Evolutionary conservation across 768 basidiomycete species (phyloP).

Genomic region (Kwoniella mangroviensis): DNA sequence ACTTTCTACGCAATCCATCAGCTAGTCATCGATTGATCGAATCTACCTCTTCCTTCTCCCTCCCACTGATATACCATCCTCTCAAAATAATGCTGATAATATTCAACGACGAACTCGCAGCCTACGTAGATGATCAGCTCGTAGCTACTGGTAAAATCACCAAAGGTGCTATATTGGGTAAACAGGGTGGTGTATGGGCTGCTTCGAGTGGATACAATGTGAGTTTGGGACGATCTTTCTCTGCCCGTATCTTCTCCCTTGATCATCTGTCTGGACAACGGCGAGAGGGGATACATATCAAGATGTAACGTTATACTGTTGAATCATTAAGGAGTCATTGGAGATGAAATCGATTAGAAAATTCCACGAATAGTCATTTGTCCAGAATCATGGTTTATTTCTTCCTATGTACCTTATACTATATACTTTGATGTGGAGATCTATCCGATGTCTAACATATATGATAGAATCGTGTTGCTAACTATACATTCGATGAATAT

Average conservation of each 20-base stretch:
- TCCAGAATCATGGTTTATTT: too few species aligned
- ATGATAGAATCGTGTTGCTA: too few species aligned
- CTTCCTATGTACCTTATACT: too few species aligned
- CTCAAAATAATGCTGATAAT: not conserved
- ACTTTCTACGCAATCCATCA: not conserved
- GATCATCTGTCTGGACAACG: not conserved
- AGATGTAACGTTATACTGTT: too few species aligned
- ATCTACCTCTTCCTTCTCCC: not conserved
- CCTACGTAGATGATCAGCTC: conserved; percentile 80
- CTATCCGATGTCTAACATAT: too few species aligned
- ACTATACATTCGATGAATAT: not conserved
- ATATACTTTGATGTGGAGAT: too few species aligned
- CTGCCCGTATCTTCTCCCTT: not conserved
- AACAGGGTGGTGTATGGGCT: conserved; percentile 79
- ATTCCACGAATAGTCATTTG: too few species aligned
- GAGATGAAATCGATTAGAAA: too few species aligned
- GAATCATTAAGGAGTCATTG: too few species aligned
- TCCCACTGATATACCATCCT: not conserved
- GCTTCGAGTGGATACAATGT: conserved; percentile 66
- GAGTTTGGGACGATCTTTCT: conserved; percentile 45
- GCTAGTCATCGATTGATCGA: not conserved
- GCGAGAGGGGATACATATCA: too few species aligned
- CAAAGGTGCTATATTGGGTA: conserved; percentile 77
- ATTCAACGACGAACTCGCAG: conserved; percentile 58
- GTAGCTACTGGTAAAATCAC: conserved; percentile 73